phyloP scores from a whole-genome alignment of 345 rosid genomes.

The Rubroshorea leprosula region DNA sequence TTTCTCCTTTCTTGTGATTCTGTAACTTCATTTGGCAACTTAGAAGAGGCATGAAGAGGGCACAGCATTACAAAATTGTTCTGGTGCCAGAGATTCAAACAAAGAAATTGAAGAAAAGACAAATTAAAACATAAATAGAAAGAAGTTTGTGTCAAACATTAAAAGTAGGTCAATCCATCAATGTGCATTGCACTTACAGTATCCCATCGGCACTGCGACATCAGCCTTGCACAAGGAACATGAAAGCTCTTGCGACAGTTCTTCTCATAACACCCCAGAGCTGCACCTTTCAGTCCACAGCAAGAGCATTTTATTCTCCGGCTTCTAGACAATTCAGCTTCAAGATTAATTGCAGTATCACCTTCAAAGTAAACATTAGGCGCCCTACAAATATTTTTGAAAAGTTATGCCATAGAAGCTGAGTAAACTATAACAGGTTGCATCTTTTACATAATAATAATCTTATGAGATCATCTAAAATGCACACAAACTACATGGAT shows the following conservation, averaged over 20 bases:
- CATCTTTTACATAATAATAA: no score
- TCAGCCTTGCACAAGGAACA: conserved; percentile 64
- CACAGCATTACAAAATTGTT: conserved; percentile 82
- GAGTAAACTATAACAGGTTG: no score
- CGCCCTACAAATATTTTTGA: conserved; percentile 47
- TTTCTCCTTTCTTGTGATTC: conserved; percentile 27
- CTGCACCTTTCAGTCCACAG: conserved; percentile 92
- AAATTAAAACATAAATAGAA: not conserved
- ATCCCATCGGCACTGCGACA: conserved; percentile 83
- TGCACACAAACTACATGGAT: not conserved
- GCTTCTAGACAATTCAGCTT: conserved; percentile 80
- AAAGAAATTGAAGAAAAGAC: not conserved
- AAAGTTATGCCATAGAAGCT: conserved; percentile 4
- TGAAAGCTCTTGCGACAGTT: conserved; percentile 73
- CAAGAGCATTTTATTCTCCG: conserved; percentile 63
- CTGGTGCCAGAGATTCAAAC: conserved; percentile 30
- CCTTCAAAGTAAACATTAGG: conserved; percentile 86
- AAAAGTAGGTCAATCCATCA: no score
- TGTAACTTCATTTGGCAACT: conserved; percentile 56
- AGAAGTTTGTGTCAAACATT: no score
- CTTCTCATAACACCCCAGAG: conserved; percentile 84
- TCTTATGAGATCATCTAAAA: not conserved
- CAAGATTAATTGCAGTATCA: conserved; percentile 79
- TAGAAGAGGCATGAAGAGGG: conserved; percentile 63
- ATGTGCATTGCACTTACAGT: conserved; percentile 39